These are phyloP conservation scores for Cercospora brassicicola DNA, from an alignment of 2,329 filamentous ascomycete genomes.

Conservation along the genomic window DNA sequence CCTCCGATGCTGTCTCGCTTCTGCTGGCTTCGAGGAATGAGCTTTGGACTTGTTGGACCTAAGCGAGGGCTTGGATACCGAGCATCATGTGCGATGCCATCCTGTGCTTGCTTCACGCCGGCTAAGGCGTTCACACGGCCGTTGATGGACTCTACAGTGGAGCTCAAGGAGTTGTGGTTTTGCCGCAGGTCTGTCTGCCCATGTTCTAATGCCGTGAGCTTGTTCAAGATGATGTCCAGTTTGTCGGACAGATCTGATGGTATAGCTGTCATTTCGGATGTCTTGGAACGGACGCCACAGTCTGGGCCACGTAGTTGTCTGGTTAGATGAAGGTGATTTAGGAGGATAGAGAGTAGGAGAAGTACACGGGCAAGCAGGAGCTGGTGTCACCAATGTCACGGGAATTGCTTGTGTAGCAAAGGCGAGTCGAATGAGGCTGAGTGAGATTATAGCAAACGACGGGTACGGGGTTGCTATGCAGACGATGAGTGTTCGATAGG, in stretches of 20 bases:
- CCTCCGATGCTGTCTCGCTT: constrained; percentile 32
- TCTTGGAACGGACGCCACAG: neutral
- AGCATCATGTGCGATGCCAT: constrained; percentile 46
- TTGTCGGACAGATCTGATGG: constrained; percentile 20
- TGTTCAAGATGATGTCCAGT: constrained; percentile 57
- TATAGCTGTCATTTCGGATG: constrained; percentile 5
- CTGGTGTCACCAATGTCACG: neutral
- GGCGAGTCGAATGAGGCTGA: neutral
- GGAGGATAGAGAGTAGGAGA: neutral
- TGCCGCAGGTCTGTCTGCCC: constrained; percentile 58
- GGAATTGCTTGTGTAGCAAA: neutral
- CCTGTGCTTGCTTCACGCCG: constrained; percentile 58
- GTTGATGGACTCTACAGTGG: constrained; percentile 61
- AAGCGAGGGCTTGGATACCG: constrained; percentile 30
- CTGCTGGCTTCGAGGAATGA: constrained; percentile 24
- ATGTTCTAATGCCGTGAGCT: constrained; percentile 56
- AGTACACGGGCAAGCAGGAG: neutral
- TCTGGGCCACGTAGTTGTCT: neutral
- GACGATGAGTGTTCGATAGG: constrained; percentile 1
- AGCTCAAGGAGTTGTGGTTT: constrained; percentile 56
- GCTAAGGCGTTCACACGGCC: constrained; percentile 62
- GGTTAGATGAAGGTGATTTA: neutral
- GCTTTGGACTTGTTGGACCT: constrained; percentile 27
- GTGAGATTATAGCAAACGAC: neutral
- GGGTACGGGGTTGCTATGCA: too few species aligned